These are phyloP conservation scores for Acidiella bohemica DNA, from an alignment of 495 filamentous ascomycete species.

Conservation along the genomic window DNA sequence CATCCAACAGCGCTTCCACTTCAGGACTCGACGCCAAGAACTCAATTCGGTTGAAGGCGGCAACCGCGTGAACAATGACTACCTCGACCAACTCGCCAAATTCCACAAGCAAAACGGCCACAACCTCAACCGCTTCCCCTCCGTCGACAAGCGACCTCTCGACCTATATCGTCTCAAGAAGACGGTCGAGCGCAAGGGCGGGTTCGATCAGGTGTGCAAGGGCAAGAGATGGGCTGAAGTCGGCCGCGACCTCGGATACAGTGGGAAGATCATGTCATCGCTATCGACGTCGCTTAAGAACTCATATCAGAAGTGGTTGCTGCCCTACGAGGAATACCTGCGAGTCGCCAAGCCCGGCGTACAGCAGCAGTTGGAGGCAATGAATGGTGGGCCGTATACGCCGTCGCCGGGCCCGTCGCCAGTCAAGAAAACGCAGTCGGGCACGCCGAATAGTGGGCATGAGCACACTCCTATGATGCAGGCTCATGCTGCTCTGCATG, in stretches of 20 bases:
- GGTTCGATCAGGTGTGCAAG: slow-evolving; percentile 93
- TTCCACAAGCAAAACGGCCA: slow-evolving; percentile 96
- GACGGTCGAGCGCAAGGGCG: slow-evolving; percentile 82
- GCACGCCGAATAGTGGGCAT: slow-evolving; percentile 47
- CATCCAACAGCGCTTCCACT: slow-evolving; percentile 70
- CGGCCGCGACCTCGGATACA: slow-evolving; percentile 91
- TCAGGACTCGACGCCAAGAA: slow-evolving; percentile 90
- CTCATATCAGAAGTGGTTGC: slow-evolving; percentile 90
- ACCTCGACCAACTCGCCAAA: slow-evolving; percentile 86
- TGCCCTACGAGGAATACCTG: slow-evolving; percentile 93
- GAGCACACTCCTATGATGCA: slow-evolving; percentile 59
- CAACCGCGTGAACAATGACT: slow-evolving; percentile 88
- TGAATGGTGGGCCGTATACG: slow-evolving; percentile 86
- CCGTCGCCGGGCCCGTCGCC: slow-evolving; percentile 83
- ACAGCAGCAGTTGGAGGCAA: slow-evolving; percentile 82
- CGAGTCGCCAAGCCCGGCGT: slow-evolving; percentile 89
- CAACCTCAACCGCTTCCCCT: slow-evolving; percentile 84
- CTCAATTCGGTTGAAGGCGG: slow-evolving; percentile 97
- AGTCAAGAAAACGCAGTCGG: slow-evolving; percentile 57
- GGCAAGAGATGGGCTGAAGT: slow-evolving; percentile 99
- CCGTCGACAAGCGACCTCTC: slow-evolving; percentile 93
- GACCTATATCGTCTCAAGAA: slow-evolving; percentile 95
- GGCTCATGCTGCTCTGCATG: slow-evolving; percentile 53
- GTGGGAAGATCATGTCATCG: slow-evolving; percentile 99
- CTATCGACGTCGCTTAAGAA: slow-evolving; percentile 97